Conservation (phyloP, 2,329 filamentous ascomycete genomes). For the Aphanocladium album region DNA sequence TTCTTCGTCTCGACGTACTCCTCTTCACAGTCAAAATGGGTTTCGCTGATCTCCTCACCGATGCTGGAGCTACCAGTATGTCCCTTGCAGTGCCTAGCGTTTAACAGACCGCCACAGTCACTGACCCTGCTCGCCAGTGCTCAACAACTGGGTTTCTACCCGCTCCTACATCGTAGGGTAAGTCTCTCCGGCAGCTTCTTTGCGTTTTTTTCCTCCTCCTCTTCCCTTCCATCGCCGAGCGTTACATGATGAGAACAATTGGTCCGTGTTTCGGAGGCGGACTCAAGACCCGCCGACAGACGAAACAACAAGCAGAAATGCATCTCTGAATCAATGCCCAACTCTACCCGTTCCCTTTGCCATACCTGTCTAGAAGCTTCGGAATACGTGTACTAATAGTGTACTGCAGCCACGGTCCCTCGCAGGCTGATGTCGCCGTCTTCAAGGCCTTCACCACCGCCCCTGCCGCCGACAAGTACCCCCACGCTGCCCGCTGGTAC, state of each 20-base stretch:
- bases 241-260: conserved; percentile 71
- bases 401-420: conserved; percentile 53
- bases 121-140: conserved; percentile 44
- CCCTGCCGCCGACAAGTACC: conserved; percentile 82
- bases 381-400: neutral
- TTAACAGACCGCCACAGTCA: conserved; percentile 24
- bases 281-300: conserved; percentile 86
- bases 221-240: conserved; percentile 4
- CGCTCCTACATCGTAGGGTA: conserved; percentile 82
- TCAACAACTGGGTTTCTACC: conserved; percentile 69
- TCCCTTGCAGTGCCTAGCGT: conserved; percentile 21
- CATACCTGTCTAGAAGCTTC: neutral
- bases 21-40: conserved; percentile 51
- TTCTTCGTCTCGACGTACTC: conserved; percentile 20
- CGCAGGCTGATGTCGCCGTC: conserved; percentile 92
- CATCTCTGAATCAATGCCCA: conserved; percentile 59
- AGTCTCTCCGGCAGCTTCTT: conserved; percentile 32
- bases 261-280: conserved; percentile 94
- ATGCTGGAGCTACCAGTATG: conserved; percentile 53
- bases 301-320: conserved; percentile 69
- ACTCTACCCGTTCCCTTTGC: neutral
- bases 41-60: conserved; percentile 63
- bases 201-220: neutral
- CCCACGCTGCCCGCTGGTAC: conserved; percentile 95
- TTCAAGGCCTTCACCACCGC: conserved; percentile 81